Percentiles rank a stretch among this genome's conserved stretches.
These are phyloP conservation scores for Penicillium sp. DNA, from an alignment of 2,329 filamentous ascomycete species.

Conservation along the genomic window DNA sequence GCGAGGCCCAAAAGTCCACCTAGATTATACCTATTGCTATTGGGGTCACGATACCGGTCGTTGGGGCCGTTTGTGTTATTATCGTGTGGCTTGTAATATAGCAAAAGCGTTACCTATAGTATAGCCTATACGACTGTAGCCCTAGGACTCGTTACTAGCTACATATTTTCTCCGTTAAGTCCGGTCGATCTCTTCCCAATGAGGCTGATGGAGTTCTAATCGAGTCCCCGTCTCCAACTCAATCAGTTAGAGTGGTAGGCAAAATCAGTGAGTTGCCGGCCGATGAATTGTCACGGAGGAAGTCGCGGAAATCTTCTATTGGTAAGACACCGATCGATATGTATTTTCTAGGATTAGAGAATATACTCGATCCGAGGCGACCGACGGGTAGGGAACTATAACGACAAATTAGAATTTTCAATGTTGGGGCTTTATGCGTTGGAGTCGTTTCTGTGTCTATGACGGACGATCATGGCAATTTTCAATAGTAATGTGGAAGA, in stretches of 20 bases:
- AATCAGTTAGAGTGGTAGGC: background rate
- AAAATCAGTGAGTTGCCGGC: background rate
- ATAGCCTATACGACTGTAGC: background rate
- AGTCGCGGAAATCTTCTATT: background rate
- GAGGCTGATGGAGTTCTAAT: background rate
- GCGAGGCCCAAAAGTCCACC: background rate
- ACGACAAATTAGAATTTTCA: no score
- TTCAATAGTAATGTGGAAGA: no score
- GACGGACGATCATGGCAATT: no score
- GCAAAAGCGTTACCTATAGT: background rate
- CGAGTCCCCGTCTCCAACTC: no score
- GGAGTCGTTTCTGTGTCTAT: no score
- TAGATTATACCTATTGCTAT: slow-evolving; percentile 2
- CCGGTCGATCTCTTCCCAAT: background rate
- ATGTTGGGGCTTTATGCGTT: no score
- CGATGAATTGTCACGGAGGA: background rate
- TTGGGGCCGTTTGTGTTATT: background rate
- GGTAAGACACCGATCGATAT: background rate
- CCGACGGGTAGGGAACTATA: no score
- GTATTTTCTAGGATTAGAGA: background rate
- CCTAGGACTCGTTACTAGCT: background rate
- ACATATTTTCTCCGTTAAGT: background rate
- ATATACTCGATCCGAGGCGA: no score
- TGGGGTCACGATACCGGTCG: background rate
- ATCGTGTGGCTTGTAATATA: slow-evolving; percentile 1